phyloP scores from a whole-genome alignment of 164 flowering plant genomes.

The Nelumbo lutea region DNA sequence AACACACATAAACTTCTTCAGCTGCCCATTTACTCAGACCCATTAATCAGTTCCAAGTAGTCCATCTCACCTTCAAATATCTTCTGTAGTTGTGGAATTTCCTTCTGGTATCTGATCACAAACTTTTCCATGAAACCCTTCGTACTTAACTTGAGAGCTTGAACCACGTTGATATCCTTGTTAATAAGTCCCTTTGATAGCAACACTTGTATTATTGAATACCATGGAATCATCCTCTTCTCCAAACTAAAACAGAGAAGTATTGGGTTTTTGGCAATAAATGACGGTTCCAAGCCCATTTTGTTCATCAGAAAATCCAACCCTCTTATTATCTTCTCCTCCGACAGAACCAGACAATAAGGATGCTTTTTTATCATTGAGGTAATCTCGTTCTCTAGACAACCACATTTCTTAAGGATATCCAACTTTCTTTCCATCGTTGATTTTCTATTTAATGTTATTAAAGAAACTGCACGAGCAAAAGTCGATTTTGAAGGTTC shows the following conservation, averaged over 20 bases:
- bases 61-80: background rate
- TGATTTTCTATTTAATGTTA: background rate
- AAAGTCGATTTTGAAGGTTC: background rate
- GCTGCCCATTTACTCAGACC: background rate
- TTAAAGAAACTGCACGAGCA: background rate
- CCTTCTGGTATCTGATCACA: background rate
- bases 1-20: background rate
- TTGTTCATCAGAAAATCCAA: slow-evolving; percentile 8
- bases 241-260: background rate
- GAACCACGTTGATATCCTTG: background rate
- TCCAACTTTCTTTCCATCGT: background rate
- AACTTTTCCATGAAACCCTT: background rate
- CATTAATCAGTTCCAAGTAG: background rate
- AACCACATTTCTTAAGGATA: slow-evolving; percentile 1
- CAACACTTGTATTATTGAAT: background rate
- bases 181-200: background rate
- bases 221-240: slow-evolving; percentile 5
- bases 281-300: background rate
- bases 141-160: background rate
- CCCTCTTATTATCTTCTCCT: background rate
- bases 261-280: background rate
- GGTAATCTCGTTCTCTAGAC: background rate
- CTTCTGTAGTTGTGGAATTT: background rate
- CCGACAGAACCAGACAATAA: background rate
- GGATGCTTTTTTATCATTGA: background rate